Evolutionary conservation across 179 eudicot genomes (phyloP), one percentile per base, ranked within the genome.

Genomic region (Silene vulgaris): DNA sequence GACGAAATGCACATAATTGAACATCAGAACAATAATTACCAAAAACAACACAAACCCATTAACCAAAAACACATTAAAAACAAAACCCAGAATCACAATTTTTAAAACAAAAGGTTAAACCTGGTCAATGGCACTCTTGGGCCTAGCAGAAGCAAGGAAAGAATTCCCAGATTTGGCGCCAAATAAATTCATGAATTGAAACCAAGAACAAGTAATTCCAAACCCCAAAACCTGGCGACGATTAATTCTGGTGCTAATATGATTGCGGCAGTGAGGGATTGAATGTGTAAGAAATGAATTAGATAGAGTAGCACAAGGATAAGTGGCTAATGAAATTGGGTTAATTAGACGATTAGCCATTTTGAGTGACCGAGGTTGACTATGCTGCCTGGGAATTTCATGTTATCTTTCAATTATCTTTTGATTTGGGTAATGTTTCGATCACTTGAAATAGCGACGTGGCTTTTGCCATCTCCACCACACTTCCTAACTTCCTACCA

Each of bases 81-180:
- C 29, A 77, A 79, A 35, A 80, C 74, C 80, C 80, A 78, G 20
- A 75, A 29, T 59, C 69, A 37, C 56, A 67, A 28, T 54, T 5
- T 8, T 40, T 2, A 7, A 40, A 19, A 29, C 19, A 59, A 78
- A 71, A 35, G 0, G 0, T 17, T 14, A 50, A 1, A 91, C 98
- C 91, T 90, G 76, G 2, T 91, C 98, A 82, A 89, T 64, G 12
- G 71, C 76, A 73, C 89, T 83, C 78, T 86, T 93, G 65, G 79
- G 80, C 59, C 90, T 86, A 35, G 97, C 98, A 79, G 87, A 85
- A 72, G 97, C 97, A n/a, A 87, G 40, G 77, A 92, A 90, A 69
- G 97, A 85, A 50, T 92, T 85, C 60, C 83, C 80, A 65, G 77
- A 82, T 64, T 74, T 69, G 35, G 72, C 28, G 11, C 82, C 88